Evolutionary conservation across 169 alveolate species (phyloP).

Genomic region (Eimeria necatrix): DNA sequence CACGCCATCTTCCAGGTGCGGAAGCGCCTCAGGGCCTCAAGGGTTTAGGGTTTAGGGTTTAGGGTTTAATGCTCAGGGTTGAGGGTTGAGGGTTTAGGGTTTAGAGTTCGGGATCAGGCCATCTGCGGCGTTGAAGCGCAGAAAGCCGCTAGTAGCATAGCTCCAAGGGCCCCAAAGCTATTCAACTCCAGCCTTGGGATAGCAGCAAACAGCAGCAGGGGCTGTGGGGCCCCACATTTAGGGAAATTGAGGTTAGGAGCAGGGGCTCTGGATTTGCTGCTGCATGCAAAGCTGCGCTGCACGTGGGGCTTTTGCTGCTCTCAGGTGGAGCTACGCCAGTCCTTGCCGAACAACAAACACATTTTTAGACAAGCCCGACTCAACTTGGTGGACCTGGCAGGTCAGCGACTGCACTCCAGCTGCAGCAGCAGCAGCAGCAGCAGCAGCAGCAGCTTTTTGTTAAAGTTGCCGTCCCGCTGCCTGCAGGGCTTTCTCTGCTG

Average conservation of each 20-base stretch:
- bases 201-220: neutral
- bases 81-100: too few species aligned
- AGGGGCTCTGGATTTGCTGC: too few species aligned
- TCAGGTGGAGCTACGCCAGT: neutral
- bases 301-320: too few species aligned
- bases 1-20: conserved; percentile 90
- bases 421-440: too few species aligned
- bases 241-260: too few species aligned
- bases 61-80: too few species aligned
- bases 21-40: conserved; percentile 49
- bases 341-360: neutral
- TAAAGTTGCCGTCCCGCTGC: too few species aligned
- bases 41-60: conserved; percentile 26
- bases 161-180: neutral
- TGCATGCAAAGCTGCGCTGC: too few species aligned
- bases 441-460: neutral
- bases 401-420: neutral
- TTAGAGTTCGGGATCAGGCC: too few species aligned
- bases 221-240: neutral
- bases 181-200: too few species aligned
- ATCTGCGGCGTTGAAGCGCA: too few species aligned
- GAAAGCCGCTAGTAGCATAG: neutral
- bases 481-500: too few species aligned
- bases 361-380: conserved; percentile 56
- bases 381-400: conserved; percentile 71